Conservation (phyloP, 345 rosid species). For the Clarkia xantiana region DNA sequence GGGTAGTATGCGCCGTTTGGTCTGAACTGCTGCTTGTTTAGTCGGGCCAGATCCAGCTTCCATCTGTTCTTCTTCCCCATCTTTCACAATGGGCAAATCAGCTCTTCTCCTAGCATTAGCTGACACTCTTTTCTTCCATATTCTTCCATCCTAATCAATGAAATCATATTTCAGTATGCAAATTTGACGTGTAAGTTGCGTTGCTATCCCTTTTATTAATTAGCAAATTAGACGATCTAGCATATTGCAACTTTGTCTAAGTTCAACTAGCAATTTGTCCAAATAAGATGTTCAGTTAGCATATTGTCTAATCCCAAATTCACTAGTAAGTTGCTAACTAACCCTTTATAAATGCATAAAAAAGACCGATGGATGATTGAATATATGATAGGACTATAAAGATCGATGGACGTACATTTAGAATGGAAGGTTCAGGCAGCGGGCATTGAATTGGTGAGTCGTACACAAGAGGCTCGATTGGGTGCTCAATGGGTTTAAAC, state of each 20-base stretch:
- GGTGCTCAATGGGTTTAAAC: slow-evolving; percentile 92
- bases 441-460: slow-evolving; percentile 83
- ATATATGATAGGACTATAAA: not conserved
- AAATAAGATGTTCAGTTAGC: no score
- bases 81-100: slow-evolving; percentile 48
- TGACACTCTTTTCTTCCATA: slow-evolving; percentile 83
- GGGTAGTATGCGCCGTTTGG: slow-evolving; percentile 39
- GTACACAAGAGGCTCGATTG: slow-evolving; percentile 63
- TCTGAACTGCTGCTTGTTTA: slow-evolving; percentile 29
- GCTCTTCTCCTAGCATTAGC: slow-evolving; percentile 40
- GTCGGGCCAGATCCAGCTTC: slow-evolving; percentile 10
- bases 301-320: no score
- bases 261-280: no score
- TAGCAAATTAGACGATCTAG: no score
- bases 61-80: slow-evolving; percentile 11
- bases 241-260: no score
- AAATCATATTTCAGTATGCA: no score
- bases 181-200: no score
- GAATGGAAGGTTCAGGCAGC: slow-evolving; percentile 79
- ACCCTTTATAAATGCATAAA: no score
- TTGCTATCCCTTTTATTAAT: no score
- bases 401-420: slow-evolving; percentile 40
- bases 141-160: slow-evolving; percentile 65
- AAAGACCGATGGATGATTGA: no score
- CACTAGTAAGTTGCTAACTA: no score